These are phyloP conservation scores for Clitocybe nebularis DNA, from an alignment of 1,284 basidiomycete species.

Conservation along the genomic window DNA sequence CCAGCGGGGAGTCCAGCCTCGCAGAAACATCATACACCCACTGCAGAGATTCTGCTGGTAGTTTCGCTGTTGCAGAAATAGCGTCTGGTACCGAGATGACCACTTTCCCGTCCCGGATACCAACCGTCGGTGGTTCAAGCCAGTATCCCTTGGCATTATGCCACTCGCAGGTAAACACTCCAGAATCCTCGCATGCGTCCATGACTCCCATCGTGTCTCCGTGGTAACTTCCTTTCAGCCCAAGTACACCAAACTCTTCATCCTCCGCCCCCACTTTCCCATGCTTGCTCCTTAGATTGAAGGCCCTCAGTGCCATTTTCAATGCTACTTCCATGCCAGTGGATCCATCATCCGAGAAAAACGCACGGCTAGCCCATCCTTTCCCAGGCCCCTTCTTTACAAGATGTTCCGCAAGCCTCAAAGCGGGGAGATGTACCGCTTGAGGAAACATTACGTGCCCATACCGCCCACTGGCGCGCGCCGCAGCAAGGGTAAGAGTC, in stretches of 20 bases:
- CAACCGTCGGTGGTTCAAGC: constrained; percentile 86
- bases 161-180: constrained; percentile 96
- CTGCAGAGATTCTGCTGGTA: constrained; percentile 42
- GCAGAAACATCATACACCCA: constrained; percentile 71
- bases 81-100: constrained; percentile 58
- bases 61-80: constrained; percentile 31
- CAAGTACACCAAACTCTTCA: constrained; percentile 76
- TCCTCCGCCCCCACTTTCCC: constrained; percentile 24
- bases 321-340: constrained; percentile 96
- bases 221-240: constrained; percentile 92
- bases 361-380: constrained; percentile 90
- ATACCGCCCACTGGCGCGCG: constrained; percentile 87
- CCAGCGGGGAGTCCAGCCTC: constrained; percentile 62
- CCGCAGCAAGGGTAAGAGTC: constrained; percentile 80
- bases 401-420: constrained; percentile 74
- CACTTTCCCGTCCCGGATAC: constrained; percentile 60
- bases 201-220: constrained; percentile 98
- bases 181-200: constrained; percentile 85
- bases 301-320: constrained; percentile 92
- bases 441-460: constrained; percentile 97
- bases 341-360: constrained; percentile 93
- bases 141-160: constrained; percentile 90
- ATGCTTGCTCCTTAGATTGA: constrained; percentile 37
- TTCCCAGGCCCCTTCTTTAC: constrained; percentile 68
- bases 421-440: constrained; percentile 82